These are phyloP conservation scores for Penicillium digitatum DNA, from an alignment of 2,329 filamentous ascomycete species.

Conservation along the genomic window DNA sequence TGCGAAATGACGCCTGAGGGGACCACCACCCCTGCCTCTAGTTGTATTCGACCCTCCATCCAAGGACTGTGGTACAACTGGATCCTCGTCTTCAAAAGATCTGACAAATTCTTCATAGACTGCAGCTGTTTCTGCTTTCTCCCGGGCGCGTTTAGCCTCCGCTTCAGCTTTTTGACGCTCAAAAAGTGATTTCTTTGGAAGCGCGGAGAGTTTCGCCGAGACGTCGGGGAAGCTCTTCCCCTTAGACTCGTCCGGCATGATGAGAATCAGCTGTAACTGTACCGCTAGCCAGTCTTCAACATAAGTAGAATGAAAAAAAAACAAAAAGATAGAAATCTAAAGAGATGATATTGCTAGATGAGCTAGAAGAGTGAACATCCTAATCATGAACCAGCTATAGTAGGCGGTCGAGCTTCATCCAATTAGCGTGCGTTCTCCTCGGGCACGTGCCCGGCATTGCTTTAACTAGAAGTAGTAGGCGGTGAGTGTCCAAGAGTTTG, in stretches of 20 bases:
- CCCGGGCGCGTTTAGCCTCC: slow-evolving; percentile 78
- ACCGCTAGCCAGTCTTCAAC: not conserved
- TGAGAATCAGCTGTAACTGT: slow-evolving; percentile 21
- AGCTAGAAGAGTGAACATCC: not conserved
- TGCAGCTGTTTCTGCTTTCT: slow-evolving; percentile 81
- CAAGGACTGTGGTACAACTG: slow-evolving; percentile 14
- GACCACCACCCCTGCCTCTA: slow-evolving; percentile 35
- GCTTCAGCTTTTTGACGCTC: slow-evolving; percentile 85
- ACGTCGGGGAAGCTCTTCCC: slow-evolving; percentile 62
- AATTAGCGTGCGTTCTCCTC: not conserved
- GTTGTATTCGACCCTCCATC: slow-evolving; percentile 26
- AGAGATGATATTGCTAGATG: not conserved
- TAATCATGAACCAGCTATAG: no score
- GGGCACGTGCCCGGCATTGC: not conserved
- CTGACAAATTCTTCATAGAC: slow-evolving; percentile 86
- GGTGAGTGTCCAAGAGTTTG: not conserved
- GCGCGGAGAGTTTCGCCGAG: slow-evolving; percentile 71
- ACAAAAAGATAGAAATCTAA: not conserved
- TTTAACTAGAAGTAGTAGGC: not conserved
- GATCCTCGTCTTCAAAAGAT: slow-evolving; percentile 52
- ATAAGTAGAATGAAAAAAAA: not conserved
- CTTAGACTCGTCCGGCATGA: slow-evolving; percentile 40
- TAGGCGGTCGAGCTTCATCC: not conserved
- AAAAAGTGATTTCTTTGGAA: slow-evolving; percentile 79
- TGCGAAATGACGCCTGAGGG: slow-evolving; percentile 61